Evolutionary conservation across 345 rosid genomes (phyloP).

Genomic region (Eucalyptus brandiana): DNA sequence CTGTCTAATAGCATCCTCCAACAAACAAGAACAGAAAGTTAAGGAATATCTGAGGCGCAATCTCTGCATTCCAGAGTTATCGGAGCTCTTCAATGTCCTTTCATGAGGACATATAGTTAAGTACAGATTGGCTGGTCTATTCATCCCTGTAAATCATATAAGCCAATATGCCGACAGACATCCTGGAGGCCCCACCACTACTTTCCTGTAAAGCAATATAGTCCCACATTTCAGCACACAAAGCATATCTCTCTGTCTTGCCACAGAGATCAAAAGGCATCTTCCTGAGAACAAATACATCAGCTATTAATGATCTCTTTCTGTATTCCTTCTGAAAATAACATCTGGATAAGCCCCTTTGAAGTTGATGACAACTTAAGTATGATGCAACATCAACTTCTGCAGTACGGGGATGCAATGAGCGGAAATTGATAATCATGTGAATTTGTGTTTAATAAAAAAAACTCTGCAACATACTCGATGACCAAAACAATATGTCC

Average conservation of each 20-base stretch:
- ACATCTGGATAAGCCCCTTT: neutral
- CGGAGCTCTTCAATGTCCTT: neutral
- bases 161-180: neutral
- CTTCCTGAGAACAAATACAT: neutral
- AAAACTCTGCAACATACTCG: neutral
- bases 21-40: neutral
- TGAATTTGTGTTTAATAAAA: neutral
- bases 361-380: neutral
- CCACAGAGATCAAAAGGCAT: neutral
- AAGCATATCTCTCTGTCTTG: neutral
- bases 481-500: neutral
- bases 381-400: neutral
- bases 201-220: neutral
- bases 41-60: neutral
- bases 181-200: neutral
- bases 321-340: neutral
- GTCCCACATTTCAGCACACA: neutral
- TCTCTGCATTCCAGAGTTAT: neutral
- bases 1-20: conserved; percentile 68
- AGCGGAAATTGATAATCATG: neutral
- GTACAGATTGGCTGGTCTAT: neutral
- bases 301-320: neutral
- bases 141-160: neutral
- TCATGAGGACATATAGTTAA: neutral
- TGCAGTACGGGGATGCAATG: neutral